Conservation (phyloP, 2,329 filamentous ascomycete species). For the Zasmidium citrigriseum region DNA sequence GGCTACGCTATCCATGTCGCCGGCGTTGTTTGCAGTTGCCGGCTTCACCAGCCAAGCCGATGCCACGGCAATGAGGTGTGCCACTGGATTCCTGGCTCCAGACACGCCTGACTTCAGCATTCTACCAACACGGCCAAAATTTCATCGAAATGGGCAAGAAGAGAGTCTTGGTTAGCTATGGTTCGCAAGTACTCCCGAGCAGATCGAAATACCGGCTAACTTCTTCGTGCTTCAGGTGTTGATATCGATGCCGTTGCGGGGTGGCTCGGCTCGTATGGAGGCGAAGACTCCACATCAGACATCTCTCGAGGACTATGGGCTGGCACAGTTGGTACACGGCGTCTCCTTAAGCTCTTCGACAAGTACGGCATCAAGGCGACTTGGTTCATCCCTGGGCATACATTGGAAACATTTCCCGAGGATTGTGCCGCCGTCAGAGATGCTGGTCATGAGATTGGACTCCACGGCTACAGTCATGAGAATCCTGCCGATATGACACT, state of each 20-base stretch:
- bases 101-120: too few species aligned
- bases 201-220: neutral
- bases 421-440: slow-evolving; percentile 63
- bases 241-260: slow-evolving; percentile 73
- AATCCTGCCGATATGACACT: slow-evolving; percentile 70
- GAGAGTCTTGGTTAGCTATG: slow-evolving; percentile 28
- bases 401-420: slow-evolving; percentile 64
- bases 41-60: too few species aligned
- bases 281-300: slow-evolving; percentile 69
- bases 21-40: too few species aligned
- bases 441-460: slow-evolving; percentile 63
- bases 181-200: slow-evolving; percentile 5
- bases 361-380: slow-evolving; percentile 70
- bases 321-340: slow-evolving; percentile 63
- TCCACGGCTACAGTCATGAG: slow-evolving; percentile 73
- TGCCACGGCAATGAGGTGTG: too few species aligned
- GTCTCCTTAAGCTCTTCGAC: slow-evolving; percentile 67
- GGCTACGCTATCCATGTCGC: neutral
- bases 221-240: slow-evolving; percentile 40
- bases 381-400: slow-evolving; percentile 65
- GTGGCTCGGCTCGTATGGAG: slow-evolving; percentile 73
- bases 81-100: too few species aligned
- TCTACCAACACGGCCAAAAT: too few species aligned
- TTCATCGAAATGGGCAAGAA: slow-evolving; percentile 30
- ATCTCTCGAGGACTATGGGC: slow-evolving; percentile 69